Conservation (phyloP, 1,139 yeast genomes). For the Taphrina pruni region DNA sequence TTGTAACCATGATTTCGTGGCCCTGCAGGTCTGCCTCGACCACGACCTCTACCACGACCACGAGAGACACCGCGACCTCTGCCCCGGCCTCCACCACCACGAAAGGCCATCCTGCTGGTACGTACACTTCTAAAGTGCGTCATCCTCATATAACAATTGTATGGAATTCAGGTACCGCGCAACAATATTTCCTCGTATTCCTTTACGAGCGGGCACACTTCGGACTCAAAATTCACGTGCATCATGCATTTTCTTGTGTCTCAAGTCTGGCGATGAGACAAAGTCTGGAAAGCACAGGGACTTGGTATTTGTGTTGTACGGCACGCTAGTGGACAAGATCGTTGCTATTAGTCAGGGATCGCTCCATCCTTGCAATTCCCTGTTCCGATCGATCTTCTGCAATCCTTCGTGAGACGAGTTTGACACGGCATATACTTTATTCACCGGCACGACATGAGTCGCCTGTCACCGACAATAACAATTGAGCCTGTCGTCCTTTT, state of each 20-base stretch:
- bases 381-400: neutral
- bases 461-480: conserved; percentile 41
- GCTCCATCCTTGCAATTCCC: neutral
- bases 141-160: neutral
- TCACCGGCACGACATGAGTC: conserved; percentile 21
- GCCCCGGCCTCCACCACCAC: conserved; percentile 40
- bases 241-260: conserved; percentile 13
- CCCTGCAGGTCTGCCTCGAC: conserved; percentile 58
- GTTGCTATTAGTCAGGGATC: too few species aligned
- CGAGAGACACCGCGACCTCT: conserved; percentile 60
- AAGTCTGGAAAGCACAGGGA: neutral
- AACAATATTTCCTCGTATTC: neutral
- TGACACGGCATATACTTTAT: neutral
- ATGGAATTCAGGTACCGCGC: neutral
- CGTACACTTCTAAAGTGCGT: neutral
- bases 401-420: too few species aligned
- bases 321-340: too few species aligned
- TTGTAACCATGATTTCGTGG: conserved; percentile 48
- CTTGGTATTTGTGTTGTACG: too few species aligned
- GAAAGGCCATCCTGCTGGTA: conserved; percentile 5
- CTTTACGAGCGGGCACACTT: neutral
- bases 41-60: conserved; percentile 62
- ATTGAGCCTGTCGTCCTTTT: conserved; percentile 56
- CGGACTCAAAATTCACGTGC: neutral
- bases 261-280: conserved; percentile 8